Percentiles rank a stretch among this genome's conserved stretches.
These are phyloP conservation scores for Casuarina glauca DNA, from an alignment of 306 rosid species.

Conservation along the genomic window DNA sequence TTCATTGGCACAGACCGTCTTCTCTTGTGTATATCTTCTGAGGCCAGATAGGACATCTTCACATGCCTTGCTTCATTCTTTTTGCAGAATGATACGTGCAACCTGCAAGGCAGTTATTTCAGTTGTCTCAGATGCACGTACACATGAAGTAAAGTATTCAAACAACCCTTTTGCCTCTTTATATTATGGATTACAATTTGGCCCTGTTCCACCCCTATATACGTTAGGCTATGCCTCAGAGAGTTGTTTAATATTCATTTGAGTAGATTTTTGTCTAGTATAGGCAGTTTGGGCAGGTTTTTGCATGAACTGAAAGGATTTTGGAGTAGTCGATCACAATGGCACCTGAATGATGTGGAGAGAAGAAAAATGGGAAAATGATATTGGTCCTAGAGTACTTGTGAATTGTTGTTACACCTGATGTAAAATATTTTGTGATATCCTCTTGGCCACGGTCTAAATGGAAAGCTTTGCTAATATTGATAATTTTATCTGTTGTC, in stretches of 20 bases:
- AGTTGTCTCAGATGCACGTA: constrained; percentile 87
- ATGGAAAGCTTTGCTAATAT: neutral
- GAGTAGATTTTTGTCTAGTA: neutral
- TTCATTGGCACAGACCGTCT: constrained; percentile 94
- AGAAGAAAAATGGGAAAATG: neutral
- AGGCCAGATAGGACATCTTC: constrained; percentile 84
- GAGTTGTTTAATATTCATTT: constrained; percentile 8
- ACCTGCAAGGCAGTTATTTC: constrained; percentile 84
- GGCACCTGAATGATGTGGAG: neutral
- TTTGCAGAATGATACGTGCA: constrained; percentile 76
- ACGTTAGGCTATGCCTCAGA: neutral
- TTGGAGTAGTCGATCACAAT: neutral
- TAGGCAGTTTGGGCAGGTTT: neutral
- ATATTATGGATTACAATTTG: neutral
- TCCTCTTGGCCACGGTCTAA: neutral
- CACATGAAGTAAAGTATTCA: constrained; percentile 99
- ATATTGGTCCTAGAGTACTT: neutral
- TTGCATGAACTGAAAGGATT: neutral
- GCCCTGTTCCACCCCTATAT: neutral
- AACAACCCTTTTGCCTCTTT: constrained; percentile 39
- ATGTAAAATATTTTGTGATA: neutral
- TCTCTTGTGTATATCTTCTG: constrained; percentile 93
- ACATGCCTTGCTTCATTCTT: constrained; percentile 81
- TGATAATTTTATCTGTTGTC: neutral
- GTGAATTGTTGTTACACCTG: neutral